Base-by-base conservation (phyloP, 148 eudicot species). In the Vaccinium myrtillus region DNA sequence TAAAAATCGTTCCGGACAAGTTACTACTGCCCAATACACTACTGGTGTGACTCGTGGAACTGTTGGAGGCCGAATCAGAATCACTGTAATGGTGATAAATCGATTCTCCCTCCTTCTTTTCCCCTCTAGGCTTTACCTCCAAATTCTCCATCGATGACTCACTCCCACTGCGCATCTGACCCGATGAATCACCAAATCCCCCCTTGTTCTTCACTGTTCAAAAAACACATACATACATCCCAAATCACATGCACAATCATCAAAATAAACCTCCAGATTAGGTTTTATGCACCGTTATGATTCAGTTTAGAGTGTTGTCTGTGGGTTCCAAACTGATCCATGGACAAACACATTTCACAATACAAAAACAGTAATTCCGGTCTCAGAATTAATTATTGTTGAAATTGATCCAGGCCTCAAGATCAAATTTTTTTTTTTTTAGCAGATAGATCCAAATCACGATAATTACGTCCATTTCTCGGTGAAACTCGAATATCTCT, bases 21-120 rank as follows among this genome's bases (percentile, higher is more conserved):
- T 88, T 69, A 69, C 74, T 90, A 74, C 94, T 88, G 21, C 89
- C 87, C 59, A 85, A 23, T n/a, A 86, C 75, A 76, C 95, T 92
- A 76, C 93, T 90, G 25, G 84, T 78, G 53, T 89, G 92, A 87
- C 98, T 96, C 81, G 87, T 87, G 13, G 94, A 95, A 82, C 98
- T 95, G 84, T 87, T 88, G 4, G 92, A 88, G 11, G 93, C 89
- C 10, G 90, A 92, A 69, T 93, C 98, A 0, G 85, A 90, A 77
- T 94, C 96, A 87, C 95, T 88, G 79, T 85, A 90, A 69, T 88
- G 88, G 83, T 87, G 87, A 84, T 91, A 88, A 78, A 83, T 77
- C 8, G 83, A 81, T 36, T 82, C 77, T 75, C 84, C 91, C 49
- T 87, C 85, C 82, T 74, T 92, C 82, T 74, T 92, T 83, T 87